Base-by-base conservation (phyloP, 306 rosid species). In the Cucurbita pepo region DNA sequence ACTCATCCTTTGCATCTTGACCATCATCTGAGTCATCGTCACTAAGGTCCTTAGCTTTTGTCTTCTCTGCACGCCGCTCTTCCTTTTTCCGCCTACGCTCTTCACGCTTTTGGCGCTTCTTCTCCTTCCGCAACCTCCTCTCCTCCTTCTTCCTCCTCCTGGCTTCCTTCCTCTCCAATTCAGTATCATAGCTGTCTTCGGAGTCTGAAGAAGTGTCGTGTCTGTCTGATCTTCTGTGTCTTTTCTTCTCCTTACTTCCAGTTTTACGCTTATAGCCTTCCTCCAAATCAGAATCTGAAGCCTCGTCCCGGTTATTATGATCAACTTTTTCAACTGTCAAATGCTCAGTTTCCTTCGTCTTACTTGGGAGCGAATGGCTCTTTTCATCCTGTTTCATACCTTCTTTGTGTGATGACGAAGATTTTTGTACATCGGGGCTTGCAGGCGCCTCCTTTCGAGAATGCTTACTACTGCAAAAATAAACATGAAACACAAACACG, bases 81-180 rank as follows among this genome's bases (percentile, higher is more conserved):
- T 88, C 96, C 83, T 67, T 91, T 80, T 83, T 85, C 41, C 84
- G 95, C 0, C 91, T 85, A 18, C 87, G 86, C 73, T 91, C 96
- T 66, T 89, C 97, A 5, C 95, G 96, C 53, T 78, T 84, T 67
- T 77, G 88, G 38, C 96, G 96, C 81, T 78, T 91, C 85, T 91
- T 89, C 91, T 91, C 97, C 81, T 89, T 95, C 64, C 96, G 83
- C 74, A 79, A 71, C 81, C 79, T 89, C 82, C 83, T 89, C 84
- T 91, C 95, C 77, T 95, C 99, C 80, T 86, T 89, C 82, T 79
- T 91, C 82, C 83, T 88, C 88, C 78, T 86, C 81, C 88, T 91
- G 37, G 96, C 82, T 77, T 85, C 96, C 83, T 86, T 91, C 82
- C 90, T 84, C 75, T 74, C 87, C 70, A 85, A 67, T 72, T 83